Evolutionary conservation across 768 basidiomycete genomes (phyloP).

Genomic region (Pisolithus microcarpus): DNA sequence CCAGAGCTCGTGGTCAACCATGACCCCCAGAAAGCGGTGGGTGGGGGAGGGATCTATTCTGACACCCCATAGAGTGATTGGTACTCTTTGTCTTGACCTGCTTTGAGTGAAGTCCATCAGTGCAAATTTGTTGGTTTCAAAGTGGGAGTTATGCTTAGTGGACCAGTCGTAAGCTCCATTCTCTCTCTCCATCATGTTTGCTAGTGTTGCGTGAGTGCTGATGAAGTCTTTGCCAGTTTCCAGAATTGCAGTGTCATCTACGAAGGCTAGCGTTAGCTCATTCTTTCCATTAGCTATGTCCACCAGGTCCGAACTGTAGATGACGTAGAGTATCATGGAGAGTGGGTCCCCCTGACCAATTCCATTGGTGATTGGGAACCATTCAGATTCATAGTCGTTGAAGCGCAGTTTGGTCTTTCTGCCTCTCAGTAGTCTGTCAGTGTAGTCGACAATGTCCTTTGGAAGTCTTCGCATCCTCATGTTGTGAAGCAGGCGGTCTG

Average conservation of each 20-base stretch:
- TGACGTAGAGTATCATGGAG: not conserved
- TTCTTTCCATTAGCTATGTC: not conserved
- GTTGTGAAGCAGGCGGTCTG: conserved; percentile 25
- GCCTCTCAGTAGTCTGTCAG: not conserved
- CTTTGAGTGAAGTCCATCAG: not conserved
- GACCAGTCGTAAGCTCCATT: not conserved
- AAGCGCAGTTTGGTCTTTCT: not conserved
- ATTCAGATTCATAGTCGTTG: not conserved
- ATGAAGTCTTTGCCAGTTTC: not conserved
- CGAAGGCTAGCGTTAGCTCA: not conserved
- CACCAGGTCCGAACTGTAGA: not conserved
- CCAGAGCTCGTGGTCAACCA: conserved; percentile 1
- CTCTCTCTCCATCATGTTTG: not conserved
- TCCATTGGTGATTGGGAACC: not conserved
- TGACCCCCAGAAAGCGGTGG: not conserved
- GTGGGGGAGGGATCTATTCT: not conserved
- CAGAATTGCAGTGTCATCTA: not conserved
- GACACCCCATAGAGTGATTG: not conserved
- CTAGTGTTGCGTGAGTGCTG: too few species aligned
- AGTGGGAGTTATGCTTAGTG: not conserved
- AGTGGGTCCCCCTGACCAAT: not conserved
- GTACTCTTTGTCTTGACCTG: not conserved
- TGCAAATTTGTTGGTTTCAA: not conserved
- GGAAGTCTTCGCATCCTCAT: conserved; percentile 5
- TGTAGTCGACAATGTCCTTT: not conserved